Evolutionary conservation across 2,329 filamentous ascomycete genomes (phyloP).

Genomic region (Botrytis medusae): DNA sequence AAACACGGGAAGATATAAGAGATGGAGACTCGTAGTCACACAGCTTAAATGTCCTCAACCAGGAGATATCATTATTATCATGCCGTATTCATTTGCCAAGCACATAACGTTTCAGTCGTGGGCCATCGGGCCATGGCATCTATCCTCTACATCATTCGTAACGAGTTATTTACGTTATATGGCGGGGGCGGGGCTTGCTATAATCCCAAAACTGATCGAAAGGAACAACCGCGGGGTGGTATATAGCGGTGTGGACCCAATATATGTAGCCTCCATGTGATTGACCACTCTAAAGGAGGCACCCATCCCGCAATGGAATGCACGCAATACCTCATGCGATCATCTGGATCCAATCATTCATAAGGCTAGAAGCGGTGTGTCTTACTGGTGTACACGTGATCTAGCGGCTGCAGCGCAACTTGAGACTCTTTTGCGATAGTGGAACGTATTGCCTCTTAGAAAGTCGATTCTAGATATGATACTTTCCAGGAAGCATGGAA

Average conservation of each 20-base stretch:
- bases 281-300: background rate
- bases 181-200: slow-evolving; percentile 8
- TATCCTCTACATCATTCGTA: background rate
- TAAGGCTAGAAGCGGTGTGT: slow-evolving; percentile 14
- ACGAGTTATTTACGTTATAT: background rate
- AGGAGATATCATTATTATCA: background rate
- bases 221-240: background rate
- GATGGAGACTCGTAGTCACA: background rate
- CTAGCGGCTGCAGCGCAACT: background rate
- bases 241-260: slow-evolving; percentile 22
- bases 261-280: background rate
- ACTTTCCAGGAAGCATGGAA: background rate
- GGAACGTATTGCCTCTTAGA: background rate
- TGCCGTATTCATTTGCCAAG: slow-evolving; percentile 3
- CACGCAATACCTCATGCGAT: slow-evolving; percentile 12
- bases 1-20: slow-evolving; percentile 1
- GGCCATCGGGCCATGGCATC: background rate
- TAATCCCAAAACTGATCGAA: background rate
- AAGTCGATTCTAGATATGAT: background rate
- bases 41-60: background rate
- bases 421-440: background rate
- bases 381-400: slow-evolving; percentile 7
- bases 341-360: slow-evolving; percentile 3
- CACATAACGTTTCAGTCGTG: background rate
- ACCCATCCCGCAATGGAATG: background rate